phyloP scores from a whole-genome alignment of 2,329 filamentous ascomycete genomes.

The Claviceps sorghi region DNA sequence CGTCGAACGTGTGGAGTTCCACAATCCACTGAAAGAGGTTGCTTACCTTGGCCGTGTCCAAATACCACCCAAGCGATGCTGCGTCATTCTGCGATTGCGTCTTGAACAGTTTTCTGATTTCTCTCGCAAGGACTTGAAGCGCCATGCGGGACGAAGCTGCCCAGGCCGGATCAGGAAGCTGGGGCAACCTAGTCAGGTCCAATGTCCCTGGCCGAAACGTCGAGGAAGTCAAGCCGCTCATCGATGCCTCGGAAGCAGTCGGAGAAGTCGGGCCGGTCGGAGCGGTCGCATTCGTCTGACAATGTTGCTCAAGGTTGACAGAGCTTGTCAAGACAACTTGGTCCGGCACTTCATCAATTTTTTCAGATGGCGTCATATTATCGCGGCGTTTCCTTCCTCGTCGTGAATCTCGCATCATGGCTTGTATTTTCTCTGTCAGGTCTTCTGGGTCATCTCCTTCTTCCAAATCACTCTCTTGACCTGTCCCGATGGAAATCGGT shows the following conservation, averaged over 20 bases:
- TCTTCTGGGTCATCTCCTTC: slow-evolving; percentile 2
- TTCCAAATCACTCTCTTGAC: background rate
- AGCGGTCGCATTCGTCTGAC: no score
- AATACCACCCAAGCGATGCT: slow-evolving; percentile 69
- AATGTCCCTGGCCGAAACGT: slow-evolving; percentile 53
- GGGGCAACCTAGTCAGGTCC: slow-evolving; percentile 44
- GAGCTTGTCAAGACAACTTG: background rate
- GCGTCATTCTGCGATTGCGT: slow-evolving; percentile 47
- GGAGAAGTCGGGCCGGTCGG: no score
- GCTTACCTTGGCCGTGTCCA: slow-evolving; percentile 48
- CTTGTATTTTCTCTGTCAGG: background rate
- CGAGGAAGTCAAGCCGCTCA: background rate
- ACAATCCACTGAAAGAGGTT: slow-evolving; percentile 89
- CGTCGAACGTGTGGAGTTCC: slow-evolving; percentile 71
- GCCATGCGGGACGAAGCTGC: slow-evolving; percentile 15
- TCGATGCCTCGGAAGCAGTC: background rate
- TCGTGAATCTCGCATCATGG: background rate
- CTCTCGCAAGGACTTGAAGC: slow-evolving; percentile 18
- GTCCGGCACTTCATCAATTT: background rate
- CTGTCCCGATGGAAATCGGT: background rate
- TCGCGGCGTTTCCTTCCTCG: background rate
- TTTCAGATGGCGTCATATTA: background rate
- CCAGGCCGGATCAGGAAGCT: slow-evolving; percentile 32
- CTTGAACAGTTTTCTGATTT: slow-evolving; percentile 49
- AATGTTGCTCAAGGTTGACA: no score